Conservation (phyloP, 176 grass and related monocot genomes). For the Eragrostis curvula region DNA sequence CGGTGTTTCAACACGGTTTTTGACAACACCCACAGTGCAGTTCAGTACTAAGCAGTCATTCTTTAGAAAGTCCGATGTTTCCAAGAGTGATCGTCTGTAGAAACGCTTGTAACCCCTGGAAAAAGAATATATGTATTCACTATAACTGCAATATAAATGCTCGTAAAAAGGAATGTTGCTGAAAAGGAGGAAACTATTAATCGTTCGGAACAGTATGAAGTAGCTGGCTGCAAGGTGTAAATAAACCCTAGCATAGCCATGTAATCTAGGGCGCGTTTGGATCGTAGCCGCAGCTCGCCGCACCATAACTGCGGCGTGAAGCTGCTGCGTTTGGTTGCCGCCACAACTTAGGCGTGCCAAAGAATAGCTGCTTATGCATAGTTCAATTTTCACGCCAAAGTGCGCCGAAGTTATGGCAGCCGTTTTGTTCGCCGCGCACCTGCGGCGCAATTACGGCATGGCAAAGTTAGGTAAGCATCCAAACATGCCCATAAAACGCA, state of each 20-base stretch:
- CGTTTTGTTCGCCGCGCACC: no score
- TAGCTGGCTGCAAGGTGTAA: not conserved
- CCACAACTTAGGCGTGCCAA: no score
- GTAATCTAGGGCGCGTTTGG: no score
- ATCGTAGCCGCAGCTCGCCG: no score
- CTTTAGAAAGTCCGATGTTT: constrained; percentile 76
- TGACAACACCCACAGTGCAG: constrained; percentile 90
- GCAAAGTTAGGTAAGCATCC: no score
- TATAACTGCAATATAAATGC: not conserved
- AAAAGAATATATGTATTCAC: constrained; percentile 7
- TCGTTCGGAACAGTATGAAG: not conserved
- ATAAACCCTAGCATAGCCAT: not conserved
- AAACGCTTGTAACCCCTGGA: constrained; percentile 92
- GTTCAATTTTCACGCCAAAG: no score
- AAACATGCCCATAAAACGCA: no score
- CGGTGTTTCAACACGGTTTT: constrained; percentile 70
- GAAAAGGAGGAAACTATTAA: not conserved
- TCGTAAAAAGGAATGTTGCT: constrained; percentile 1
- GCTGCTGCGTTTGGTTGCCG: no score
- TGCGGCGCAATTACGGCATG: no score
- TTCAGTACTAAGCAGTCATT: constrained; percentile 74
- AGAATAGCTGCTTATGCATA: no score
- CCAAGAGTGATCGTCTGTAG: constrained; percentile 75
- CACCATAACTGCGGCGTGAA: no score
- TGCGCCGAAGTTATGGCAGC: no score